Evolutionary conservation across 495 filamentous ascomycete species (phyloP), one percentile per base, ranked within the genome.

Genomic region (Ramalina intermedia): DNA sequence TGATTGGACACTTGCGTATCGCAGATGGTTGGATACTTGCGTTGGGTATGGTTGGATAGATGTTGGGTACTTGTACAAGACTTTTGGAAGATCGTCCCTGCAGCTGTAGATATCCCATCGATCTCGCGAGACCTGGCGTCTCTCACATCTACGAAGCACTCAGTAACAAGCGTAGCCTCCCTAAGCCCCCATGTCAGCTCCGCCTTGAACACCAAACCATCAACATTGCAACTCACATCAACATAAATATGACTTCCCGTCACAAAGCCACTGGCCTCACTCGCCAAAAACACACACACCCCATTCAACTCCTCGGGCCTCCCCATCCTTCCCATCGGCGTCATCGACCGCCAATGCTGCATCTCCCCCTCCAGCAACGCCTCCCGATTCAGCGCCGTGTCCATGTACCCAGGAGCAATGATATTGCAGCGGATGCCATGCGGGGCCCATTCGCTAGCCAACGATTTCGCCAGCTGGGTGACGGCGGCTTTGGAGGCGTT

Each of bases 221-320:
- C 11, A 11, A 4, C 13, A 20, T 24, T 21, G 9, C n/a, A 1
- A 51, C 80, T 71, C 56, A 78, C 83, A 63, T 87, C 82, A 45
- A 82, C 81, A 52, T 84, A 71, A 55, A 87, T 72, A 66, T 91
- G 81, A 48, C 75, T 67, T 18, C 87, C 87, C 21, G 85, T 93
- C 70, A 89, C 82, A 66, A 85, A 94, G 17, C 68, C 65, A 18
- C 74, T 79, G 4, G 82, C 79, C 51, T 85, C 80, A 37, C 82
- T 85, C 2, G 80, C 79, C 45, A 94, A 68, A 63, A 84, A 84
- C 37, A 90, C 79, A 35, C 86, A 81, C 23, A 87, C 69, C 16
- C 80, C 81, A 57, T 89, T 87, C 21, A 93, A 66, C 55, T 88
- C 87, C 55, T 87, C 78, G 12, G 83, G 78, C 37, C 61, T 68